Evolutionary conservation across 2,329 filamentous ascomycete species (phyloP).

Genomic region (Beauveria asiatica): DNA sequence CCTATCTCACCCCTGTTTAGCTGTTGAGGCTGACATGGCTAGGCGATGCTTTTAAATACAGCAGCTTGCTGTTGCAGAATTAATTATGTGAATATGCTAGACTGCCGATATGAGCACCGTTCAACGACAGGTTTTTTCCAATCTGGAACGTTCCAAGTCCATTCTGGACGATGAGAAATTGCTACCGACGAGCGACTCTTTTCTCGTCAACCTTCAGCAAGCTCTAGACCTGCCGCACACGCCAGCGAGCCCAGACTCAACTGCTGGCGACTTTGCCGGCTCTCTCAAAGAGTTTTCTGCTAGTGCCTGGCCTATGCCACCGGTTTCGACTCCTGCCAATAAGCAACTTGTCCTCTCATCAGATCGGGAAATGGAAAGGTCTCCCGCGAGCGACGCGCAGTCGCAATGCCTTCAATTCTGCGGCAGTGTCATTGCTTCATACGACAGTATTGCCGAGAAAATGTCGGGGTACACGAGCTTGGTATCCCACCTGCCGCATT

Average conservation of each 20-base stretch:
- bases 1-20: not conserved
- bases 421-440: not conserved
- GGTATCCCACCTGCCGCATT: constrained; percentile 30
- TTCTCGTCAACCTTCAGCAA: not conserved
- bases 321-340: not conserved
- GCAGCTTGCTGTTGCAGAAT: not conserved
- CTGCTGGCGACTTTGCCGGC: not conserved
- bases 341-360: not conserved
- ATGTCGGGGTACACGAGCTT: not conserved
- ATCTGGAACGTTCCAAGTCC: not conserved
- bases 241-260: not conserved
- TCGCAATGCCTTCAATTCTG: not conserved
- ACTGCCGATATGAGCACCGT: not conserved
- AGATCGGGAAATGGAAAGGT: not conserved
- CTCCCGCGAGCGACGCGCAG: not conserved
- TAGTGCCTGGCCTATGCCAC: not conserved
- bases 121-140: not conserved
- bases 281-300: not conserved
- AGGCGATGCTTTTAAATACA: not conserved
- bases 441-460: not conserved
- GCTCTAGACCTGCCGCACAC: not conserved
- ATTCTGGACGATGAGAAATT: not conserved
- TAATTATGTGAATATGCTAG: not conserved
- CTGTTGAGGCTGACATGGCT: not conserved
- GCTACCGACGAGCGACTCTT: not conserved